These are phyloP conservation scores for Globisporangium cylindrosporum DNA, from an alignment of 352 stramenopile genomes.

Conservation along the genomic window DNA sequence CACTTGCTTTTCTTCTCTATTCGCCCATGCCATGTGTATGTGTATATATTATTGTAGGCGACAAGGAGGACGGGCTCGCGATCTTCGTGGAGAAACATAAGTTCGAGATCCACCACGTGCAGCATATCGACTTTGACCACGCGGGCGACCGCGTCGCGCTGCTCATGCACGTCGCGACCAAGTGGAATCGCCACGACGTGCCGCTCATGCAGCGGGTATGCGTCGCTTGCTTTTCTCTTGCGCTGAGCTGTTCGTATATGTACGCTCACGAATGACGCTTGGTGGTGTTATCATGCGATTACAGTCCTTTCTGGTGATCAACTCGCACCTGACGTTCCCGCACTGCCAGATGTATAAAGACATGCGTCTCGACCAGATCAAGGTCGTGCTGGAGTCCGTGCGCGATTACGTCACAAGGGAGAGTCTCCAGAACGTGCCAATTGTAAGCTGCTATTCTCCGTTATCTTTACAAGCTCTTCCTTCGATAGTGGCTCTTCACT, in stretches of 20 bases:
- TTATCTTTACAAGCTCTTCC: not conserved
- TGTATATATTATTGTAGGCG: constrained; percentile 19
- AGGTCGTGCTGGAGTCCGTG: constrained; percentile 67
- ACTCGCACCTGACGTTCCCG: constrained; percentile 85
- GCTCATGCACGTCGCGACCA: constrained; percentile 80
- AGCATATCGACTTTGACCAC: constrained; percentile 68
- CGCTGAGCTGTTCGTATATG: not conserved
- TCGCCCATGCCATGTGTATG: not conserved
- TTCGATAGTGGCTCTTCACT: not conserved
- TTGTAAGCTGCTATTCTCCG: constrained; percentile 30
- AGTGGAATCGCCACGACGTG: constrained; percentile 55
- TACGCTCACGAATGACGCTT: not conserved
- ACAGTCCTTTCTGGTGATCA: constrained; percentile 78
- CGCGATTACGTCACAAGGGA: constrained; percentile 64
- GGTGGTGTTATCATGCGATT: not conserved
- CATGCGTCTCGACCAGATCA: constrained; percentile 77
- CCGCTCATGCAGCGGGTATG: constrained; percentile 51
- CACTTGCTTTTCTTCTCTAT: not conserved
- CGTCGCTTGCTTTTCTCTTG: not conserved
- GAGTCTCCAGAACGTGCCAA: constrained; percentile 61
- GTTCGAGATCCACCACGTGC: constrained; percentile 75
- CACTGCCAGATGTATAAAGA: constrained; percentile 78
- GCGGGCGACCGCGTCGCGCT: constrained; percentile 80
- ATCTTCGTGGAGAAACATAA: constrained; percentile 77
- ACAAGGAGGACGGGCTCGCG: constrained; percentile 82